Percentiles rank a stretch among this genome's conserved stretches.
Evolutionary conservation across 805 yeast genomes (phyloP).

Genomic region (Isabelozyma rhagii): DNA sequence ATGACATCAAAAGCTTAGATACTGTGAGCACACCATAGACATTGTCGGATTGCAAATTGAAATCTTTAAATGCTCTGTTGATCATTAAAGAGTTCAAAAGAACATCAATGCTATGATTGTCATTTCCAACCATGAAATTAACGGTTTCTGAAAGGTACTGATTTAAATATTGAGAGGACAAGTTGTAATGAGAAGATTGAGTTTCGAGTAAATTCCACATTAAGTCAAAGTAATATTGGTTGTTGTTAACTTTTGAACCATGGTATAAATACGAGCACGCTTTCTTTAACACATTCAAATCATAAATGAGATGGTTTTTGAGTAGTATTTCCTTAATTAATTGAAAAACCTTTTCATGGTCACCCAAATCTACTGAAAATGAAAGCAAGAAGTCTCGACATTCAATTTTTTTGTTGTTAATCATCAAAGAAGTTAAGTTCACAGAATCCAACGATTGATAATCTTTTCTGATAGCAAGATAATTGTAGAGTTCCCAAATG

Average conservation of each 20-base stretch:
- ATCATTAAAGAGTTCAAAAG: constrained; percentile 30
- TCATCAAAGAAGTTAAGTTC: constrained; percentile 2
- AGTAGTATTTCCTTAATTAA: constrained; percentile 33
- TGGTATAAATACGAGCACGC: constrained; percentile 25
- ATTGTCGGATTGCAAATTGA: constrained; percentile 27
- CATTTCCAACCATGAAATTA: constrained; percentile 7
- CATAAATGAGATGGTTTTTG: constrained; percentile 26
- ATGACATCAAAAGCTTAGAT: constrained; percentile 18
- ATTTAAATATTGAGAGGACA: constrained; percentile 18
- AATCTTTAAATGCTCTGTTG: constrained; percentile 18
- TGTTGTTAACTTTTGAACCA: constrained; percentile 18
- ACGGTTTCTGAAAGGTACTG: constrained; percentile 29
- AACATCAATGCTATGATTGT: constrained; percentile 11
- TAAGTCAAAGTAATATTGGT: constrained; percentile 26
- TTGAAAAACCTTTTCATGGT: constrained; percentile 31
- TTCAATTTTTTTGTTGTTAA: constrained; percentile 5
- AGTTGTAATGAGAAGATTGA: constrained; percentile 24
- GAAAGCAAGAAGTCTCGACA: constrained; percentile 31
- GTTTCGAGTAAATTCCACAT: constrained; percentile 32
- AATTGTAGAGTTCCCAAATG: constrained; percentile 32
- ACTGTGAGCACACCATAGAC: constrained; percentile 27
- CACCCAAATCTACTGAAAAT: constrained; percentile 29
- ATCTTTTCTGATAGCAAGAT: constrained; percentile 35
- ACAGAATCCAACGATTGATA: constrained; percentile 14
- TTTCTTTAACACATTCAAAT: constrained; percentile 26